Conservation (phyloP, 495 filamentous ascomycete species). For the Hypoxylon intermedium region DNA sequence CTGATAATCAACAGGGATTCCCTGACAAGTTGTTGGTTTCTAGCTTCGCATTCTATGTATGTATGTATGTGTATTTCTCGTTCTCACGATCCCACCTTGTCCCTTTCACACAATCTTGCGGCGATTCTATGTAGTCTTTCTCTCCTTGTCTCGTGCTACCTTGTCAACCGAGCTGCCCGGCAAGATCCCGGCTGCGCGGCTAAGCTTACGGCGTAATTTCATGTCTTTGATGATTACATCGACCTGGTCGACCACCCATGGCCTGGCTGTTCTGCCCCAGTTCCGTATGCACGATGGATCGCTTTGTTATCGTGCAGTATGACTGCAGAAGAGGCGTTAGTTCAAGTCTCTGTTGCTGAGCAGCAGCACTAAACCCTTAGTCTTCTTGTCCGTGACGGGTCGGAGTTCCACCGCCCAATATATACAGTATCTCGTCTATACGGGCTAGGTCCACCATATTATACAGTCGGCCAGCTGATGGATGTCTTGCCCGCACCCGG, state of each 20-base stretch:
- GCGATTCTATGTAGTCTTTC: conserved; percentile 9
- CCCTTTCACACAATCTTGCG: conserved; percentile 11
- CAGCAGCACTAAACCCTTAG: neutral
- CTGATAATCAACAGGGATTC: conserved; percentile 23
- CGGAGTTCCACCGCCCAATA: neutral
- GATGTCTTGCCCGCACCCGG: conserved; percentile 13
- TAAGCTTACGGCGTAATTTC: conserved; percentile 40
- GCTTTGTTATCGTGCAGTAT: conserved; percentile 32
- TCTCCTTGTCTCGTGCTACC: conserved; percentile 20
- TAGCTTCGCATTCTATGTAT: conserved; percentile 12
- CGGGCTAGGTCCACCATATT: neutral
- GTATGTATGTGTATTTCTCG: too few relatives aligned
- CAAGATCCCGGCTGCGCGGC: conserved; percentile 31
- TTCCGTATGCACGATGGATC: conserved; percentile 35
- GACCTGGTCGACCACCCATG: conserved; percentile 10
- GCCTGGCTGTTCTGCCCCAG: conserved; percentile 26
- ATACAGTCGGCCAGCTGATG: conserved; percentile 12
- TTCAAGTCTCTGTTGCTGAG: conserved; percentile 9
- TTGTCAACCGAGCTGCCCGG: conserved; percentile 24
- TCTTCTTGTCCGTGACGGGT: neutral
- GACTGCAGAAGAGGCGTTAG: conserved; percentile 21
- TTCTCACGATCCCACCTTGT: conserved; percentile 9
- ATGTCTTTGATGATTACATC: conserved; percentile 21
- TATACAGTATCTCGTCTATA: conserved; percentile 2
- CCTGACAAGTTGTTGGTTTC: conserved; percentile 24